phyloP scores from a whole-genome alignment of 2,329 filamentous ascomycete species.

The Penicillium concentricum region DNA sequence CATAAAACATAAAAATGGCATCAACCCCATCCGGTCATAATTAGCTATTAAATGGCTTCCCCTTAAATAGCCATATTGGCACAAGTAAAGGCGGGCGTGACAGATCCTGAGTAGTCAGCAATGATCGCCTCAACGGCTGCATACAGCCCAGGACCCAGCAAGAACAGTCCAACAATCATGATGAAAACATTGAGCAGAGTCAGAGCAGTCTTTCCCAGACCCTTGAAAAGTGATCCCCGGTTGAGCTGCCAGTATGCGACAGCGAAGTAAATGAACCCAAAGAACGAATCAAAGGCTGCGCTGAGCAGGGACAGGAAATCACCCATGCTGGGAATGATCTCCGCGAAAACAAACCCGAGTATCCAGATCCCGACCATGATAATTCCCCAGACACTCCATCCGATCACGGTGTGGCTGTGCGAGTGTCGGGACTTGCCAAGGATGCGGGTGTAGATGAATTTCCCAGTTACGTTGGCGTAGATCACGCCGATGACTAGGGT shows the following conservation, averaged over 20 bases:
- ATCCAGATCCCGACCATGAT: conserved; percentile 48
- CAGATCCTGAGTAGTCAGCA: conserved; percentile 47
- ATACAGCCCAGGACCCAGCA: conserved; percentile 54
- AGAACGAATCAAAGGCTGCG: conserved; percentile 51
- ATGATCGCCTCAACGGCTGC: conserved; percentile 55
- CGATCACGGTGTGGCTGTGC: conserved; percentile 49
- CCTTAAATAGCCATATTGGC: conserved; percentile 49
- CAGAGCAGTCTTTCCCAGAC: conserved; percentile 39
- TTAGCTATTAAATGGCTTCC: too few species aligned
- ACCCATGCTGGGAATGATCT: conserved; percentile 52
- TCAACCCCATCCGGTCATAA: neutral
- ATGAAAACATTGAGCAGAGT: conserved; percentile 49
- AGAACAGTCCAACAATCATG: conserved; percentile 48
- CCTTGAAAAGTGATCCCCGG: conserved; percentile 40
- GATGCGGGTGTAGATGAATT: conserved; percentile 48
- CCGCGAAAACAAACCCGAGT: conserved; percentile 49
- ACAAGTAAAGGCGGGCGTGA: conserved; percentile 52
- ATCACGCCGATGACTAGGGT: conserved; percentile 52
- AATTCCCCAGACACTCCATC: conserved; percentile 47
- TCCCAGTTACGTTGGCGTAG: conserved; percentile 51
- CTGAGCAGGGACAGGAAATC: conserved; percentile 51
- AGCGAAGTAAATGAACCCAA: conserved; percentile 54
- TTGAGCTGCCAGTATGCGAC: conserved; percentile 51
- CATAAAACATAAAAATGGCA: neutral
- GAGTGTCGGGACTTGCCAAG: conserved; percentile 47